These are phyloP conservation scores for Colletotrichum sp. DNA, from an alignment of 2,329 filamentous ascomycete genomes.

Conservation along the genomic window DNA sequence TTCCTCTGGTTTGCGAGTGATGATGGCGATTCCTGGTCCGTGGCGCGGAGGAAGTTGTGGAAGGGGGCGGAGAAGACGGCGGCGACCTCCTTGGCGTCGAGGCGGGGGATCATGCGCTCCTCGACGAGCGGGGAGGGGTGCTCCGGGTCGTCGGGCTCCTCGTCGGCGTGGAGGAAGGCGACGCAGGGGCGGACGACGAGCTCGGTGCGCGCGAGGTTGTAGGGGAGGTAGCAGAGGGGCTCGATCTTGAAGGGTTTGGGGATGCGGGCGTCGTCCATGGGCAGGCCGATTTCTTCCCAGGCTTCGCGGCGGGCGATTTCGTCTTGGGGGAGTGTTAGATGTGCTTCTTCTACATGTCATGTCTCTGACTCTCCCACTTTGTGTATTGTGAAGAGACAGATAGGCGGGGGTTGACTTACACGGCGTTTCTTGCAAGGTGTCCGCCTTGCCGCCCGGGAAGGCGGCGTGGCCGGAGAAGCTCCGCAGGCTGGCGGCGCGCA, in stretches of 20 bases:
- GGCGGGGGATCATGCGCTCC: constrained; percentile 75
- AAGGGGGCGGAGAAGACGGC: constrained; percentile 93
- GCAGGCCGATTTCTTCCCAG: constrained; percentile 90
- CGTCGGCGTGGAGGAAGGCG: constrained; percentile 74
- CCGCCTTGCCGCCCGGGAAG: constrained; percentile 79
- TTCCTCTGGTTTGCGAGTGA: constrained; percentile 4
- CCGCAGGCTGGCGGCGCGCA: constrained; percentile 67
- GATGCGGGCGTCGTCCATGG: constrained; percentile 70
- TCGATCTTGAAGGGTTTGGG: constrained; percentile 83
- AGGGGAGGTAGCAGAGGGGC: constrained; percentile 84
- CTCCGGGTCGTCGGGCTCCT: constrained; percentile 32
- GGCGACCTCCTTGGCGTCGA: constrained; percentile 90
- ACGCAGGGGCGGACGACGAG: constrained; percentile 78
- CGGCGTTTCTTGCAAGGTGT: constrained; percentile 61
- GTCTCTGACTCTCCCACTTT: neutral
- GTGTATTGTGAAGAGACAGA: neutral
- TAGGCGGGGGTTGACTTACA: constrained; percentile 47
- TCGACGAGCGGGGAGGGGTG: constrained; percentile 55
- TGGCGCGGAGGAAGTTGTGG: constrained; percentile 74
- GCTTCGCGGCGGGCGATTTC: constrained; percentile 90
- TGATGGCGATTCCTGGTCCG: constrained; percentile 55
- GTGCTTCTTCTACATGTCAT: neutral
- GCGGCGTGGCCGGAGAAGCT: constrained; percentile 86
- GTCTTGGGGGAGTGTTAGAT: constrained; percentile 49
- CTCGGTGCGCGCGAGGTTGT: constrained; percentile 74